phyloP scores from a whole-genome alignment of 2,329 filamentous ascomycete genomes.

The Shiraia bambusicola region DNA sequence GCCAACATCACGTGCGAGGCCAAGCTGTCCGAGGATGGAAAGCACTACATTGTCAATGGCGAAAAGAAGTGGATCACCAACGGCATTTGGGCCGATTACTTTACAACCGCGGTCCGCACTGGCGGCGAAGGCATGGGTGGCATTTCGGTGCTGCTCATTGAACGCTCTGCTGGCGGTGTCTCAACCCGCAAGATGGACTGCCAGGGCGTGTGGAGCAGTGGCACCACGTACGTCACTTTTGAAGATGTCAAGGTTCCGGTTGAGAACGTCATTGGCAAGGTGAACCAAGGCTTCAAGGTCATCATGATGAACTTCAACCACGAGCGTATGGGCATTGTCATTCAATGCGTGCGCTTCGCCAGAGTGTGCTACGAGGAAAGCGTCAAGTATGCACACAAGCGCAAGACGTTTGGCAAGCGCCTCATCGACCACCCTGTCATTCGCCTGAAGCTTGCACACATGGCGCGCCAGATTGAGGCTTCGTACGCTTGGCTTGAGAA shows the following conservation, averaged over 20 bases:
- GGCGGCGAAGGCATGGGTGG: constrained; percentile 90
- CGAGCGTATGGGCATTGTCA: constrained; percentile 97
- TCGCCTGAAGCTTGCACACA: constrained; percentile 94
- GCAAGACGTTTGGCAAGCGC: constrained; percentile 92
- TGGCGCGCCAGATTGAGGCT: constrained; percentile 97
- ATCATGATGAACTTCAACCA: constrained; percentile 99
- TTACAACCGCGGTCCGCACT: constrained; percentile 93
- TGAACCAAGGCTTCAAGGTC: constrained; percentile 97
- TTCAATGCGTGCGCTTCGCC: constrained; percentile 92
- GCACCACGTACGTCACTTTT: constrained; percentile 96
- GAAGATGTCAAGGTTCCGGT: constrained; percentile 99
- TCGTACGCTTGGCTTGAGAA: constrained; percentile 97
- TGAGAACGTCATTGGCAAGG: constrained; percentile 97
- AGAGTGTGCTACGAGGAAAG: constrained; percentile 97
- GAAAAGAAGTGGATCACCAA: constrained; percentile 99
- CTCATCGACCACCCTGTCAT: constrained; percentile 97
- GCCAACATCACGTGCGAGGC: constrained; percentile 95
- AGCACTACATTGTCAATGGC: constrained; percentile 98
- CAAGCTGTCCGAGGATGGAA: constrained; percentile 90
- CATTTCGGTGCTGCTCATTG: constrained; percentile 82
- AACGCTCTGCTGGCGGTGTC: constrained; percentile 74
- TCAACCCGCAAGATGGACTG: constrained; percentile 96
- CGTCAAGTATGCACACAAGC: constrained; percentile 96
- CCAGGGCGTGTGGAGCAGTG: constrained; percentile 84
- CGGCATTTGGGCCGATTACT: constrained; percentile 95